Evolutionary conservation across 2,329 filamentous ascomycete species (phyloP), one percentile per base, ranked within the genome.

Genomic region (Colletotrichum agaves): DNA sequence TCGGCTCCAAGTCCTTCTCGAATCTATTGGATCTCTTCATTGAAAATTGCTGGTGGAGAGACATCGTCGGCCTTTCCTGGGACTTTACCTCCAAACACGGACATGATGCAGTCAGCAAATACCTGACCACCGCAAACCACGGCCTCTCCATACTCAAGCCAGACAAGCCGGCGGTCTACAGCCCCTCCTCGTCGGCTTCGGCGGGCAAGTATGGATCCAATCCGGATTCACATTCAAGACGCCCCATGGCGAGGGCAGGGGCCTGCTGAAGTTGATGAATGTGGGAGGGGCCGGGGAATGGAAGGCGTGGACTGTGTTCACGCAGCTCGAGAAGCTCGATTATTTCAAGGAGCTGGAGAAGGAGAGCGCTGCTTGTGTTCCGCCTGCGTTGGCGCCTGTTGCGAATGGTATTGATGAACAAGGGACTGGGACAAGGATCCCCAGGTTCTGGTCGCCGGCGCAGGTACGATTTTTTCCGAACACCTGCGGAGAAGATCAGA

Each of bases 401-500:
- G 62, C 71, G 0, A 67, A 72, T 39, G 72, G 70, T 12, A 61
- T 61, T 67, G 52, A 78, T 4, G 79, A 77, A 33, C 73, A 75
- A 15, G 12, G 23, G 6, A 5, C n/a, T 11, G 53, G 43, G 4
- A 3, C 37, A 4, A 59, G 5, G 41, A 58, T 1, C 77, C 80
- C 0, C 74, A 73, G 10, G 78, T 81, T 1, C 62, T 84, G 43
- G 76, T 83, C 35, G 72, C 83, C 50, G 81, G 81, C 37, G 78
- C 76, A 57, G 77, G 79, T 78, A 69, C 47, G 35, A 37, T 7
- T 5, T 35, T 31, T 31, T 27, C 15, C 41, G 8, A 43, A 43
- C 41, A 31, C 15, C 23, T 27, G 17, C 13, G n/a, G 6, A 5
- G 3, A 15, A 43, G 1, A 0, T n/a, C 1, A n/a, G 10, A n/a